These are phyloP conservation scores for Mrakia gelida DNA, from an alignment of 768 basidiomycete genomes.

Conservation along the genomic window DNA sequence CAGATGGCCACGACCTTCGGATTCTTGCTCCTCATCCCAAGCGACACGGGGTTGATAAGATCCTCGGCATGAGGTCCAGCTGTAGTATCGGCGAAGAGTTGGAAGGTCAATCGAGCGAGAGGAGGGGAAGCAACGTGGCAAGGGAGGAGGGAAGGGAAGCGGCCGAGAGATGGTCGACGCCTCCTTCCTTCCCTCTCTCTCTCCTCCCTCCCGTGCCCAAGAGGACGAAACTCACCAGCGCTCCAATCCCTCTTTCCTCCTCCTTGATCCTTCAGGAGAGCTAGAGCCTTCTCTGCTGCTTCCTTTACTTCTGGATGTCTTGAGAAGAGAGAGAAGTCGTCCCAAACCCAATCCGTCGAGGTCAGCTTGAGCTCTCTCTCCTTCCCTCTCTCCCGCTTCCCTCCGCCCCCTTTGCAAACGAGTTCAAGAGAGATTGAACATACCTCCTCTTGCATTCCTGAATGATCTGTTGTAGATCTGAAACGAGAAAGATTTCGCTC, in stretches of 20 bases:
- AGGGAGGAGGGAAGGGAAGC: conserved; percentile 30
- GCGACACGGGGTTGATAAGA: conserved; percentile 79
- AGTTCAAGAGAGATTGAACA: background rate
- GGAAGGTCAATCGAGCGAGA: background rate
- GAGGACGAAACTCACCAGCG: conserved; percentile 55
- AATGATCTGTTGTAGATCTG: conserved; percentile 5
- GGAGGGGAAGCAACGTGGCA: conserved; percentile 26
- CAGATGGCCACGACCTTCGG: conserved; percentile 91
- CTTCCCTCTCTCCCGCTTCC: background rate
- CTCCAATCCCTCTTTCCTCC: conserved; percentile 66
- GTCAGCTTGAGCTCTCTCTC: background rate
- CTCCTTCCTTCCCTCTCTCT: background rate
- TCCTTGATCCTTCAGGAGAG: conserved; percentile 70
- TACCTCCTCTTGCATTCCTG: conserved; percentile 8
- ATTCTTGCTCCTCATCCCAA: conserved; percentile 89
- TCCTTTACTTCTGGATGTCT: conserved; percentile 92
- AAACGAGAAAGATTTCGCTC: conserved; percentile 26
- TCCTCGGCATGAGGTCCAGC: conserved; percentile 54
- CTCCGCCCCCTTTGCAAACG: no score
- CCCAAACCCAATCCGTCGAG: conserved; percentile 52
- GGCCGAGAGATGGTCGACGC: background rate
- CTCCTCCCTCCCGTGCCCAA: background rate
- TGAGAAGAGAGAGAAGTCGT: conserved; percentile 47
- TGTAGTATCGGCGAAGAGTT: conserved; percentile 54
- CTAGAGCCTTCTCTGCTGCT: conserved; percentile 83